A percentile compares a stretch with the other conserved stretches of the same genome.
phyloP scores from a whole-genome alignment of 257 asterid genomes.

The Ehretia macrophylla region DNA sequence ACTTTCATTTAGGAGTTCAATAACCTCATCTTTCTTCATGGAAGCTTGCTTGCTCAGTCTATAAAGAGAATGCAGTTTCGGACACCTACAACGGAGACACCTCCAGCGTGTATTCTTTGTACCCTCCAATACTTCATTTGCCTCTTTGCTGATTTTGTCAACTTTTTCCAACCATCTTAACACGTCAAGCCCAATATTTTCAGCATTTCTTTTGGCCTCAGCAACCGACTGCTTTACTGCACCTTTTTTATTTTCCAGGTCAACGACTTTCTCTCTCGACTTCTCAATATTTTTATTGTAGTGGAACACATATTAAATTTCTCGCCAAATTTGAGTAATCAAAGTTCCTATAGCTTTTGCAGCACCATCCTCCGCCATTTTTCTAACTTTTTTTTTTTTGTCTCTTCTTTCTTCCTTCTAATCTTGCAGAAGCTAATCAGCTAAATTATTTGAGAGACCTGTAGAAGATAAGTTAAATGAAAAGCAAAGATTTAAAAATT shows the following conservation, averaged over 20 bases:
- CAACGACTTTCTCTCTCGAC: not conserved
- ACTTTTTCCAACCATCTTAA: not conserved
- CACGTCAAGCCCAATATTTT: not conserved
- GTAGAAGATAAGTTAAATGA: too few species aligned
- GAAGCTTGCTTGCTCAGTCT: constrained; percentile 4
- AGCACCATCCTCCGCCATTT: too few species aligned
- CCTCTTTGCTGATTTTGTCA: not conserved
- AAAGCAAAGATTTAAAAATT: too few species aligned
- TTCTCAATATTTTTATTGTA: not conserved
- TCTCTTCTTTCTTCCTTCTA: too few species aligned
- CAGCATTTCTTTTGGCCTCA: not conserved
- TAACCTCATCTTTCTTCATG: not conserved
- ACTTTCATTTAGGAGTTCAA: not conserved
- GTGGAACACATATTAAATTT: too few species aligned
- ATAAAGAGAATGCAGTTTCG: too few species aligned
- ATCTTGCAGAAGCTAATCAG: too few species aligned
- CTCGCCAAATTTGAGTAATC: too few species aligned
- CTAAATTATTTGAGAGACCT: too few species aligned
- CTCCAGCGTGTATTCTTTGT: too few species aligned
- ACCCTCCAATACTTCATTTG: not conserved
- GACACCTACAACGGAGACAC: not conserved
- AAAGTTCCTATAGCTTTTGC: too few species aligned
- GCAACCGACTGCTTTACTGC: constrained; percentile 1
- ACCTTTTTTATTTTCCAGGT: not conserved
- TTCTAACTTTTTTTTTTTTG: too few species aligned